These are phyloP conservation scores for Whalleya microplaca DNA, from an alignment of 2,329 filamentous ascomycete species.

Conservation along the genomic window DNA sequence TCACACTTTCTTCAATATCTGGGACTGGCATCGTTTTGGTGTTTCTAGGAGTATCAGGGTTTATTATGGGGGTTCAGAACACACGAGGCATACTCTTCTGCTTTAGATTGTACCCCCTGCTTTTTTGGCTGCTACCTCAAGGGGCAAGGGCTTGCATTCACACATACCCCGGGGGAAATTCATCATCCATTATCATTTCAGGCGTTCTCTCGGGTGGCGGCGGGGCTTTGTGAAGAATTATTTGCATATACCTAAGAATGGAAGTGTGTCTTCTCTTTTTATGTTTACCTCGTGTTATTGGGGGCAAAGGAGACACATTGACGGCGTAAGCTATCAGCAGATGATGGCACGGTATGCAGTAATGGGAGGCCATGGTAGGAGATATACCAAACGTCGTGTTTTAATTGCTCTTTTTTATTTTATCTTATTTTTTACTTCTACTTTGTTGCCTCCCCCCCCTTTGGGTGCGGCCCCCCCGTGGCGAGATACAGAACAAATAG, in stretches of 20 bases:
- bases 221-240: neutral
- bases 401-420: neutral
- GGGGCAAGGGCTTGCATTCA: conserved; percentile 24
- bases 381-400: neutral
- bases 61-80: conserved; percentile 16
- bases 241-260: neutral
- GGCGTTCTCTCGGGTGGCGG: conserved; percentile 15
- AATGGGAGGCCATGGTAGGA: neutral
- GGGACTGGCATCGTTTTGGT: conserved; percentile 25
- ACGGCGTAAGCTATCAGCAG: neutral
- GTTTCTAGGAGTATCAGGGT: conserved; percentile 27
- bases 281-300: neutral
- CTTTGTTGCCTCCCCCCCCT: too few species aligned
- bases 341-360: neutral
- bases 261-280: neutral
- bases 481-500: neutral
- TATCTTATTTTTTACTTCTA: neutral
- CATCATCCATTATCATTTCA: conserved; percentile 17
- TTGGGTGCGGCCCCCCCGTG: neutral
- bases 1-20: conserved; percentile 19
- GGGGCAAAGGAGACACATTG: neutral
- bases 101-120: neutral
- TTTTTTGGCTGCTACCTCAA: conserved; percentile 16
- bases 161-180: conserved; percentile 19
- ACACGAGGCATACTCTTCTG: conserved; percentile 20